Evolutionary conservation across 306 rosid species (phyloP).

Genomic region (Cotoneaster glaucophyllus): DNA sequence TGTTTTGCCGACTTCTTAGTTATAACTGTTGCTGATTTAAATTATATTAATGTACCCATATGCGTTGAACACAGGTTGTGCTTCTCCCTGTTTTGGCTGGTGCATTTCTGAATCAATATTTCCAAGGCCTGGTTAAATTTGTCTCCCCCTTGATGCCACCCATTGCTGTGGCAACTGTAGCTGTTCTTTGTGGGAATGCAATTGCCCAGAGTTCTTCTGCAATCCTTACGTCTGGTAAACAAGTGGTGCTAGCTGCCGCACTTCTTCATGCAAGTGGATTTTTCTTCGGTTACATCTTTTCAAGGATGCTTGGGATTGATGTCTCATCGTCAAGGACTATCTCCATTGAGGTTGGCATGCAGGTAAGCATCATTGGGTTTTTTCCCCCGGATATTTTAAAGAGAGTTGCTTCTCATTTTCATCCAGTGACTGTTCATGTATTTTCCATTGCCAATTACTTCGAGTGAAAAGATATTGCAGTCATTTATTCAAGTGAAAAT

Average conservation of each 20-base stretch:
- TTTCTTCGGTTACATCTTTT: constrained; percentile 63
- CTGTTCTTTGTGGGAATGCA: constrained; percentile 69
- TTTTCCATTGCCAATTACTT: neutral
- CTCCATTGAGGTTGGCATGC: constrained; percentile 91
- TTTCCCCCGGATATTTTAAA: neutral
- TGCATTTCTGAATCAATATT: constrained; percentile 77
- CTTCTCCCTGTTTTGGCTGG: constrained; percentile 76
- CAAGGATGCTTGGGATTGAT: constrained; percentile 57
- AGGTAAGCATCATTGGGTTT: constrained; percentile 35
- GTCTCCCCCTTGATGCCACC: constrained; percentile 80
- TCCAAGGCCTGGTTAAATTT: constrained; percentile 58
- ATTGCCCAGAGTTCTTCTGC: constrained; percentile 72
- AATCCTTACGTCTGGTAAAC: constrained; percentile 59
- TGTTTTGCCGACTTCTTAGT: neutral
- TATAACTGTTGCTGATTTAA: neutral
- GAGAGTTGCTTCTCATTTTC: neutral
- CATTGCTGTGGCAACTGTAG: constrained; percentile 74
- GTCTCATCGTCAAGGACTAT: constrained; percentile 63
- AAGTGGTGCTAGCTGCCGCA: constrained; percentile 48
- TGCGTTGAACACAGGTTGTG: constrained; percentile 51
- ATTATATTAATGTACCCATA: neutral
- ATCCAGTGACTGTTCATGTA: neutral
- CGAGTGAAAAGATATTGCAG: neutral
- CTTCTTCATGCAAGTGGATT: constrained; percentile 74
- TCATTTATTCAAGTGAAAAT: neutral